Conservation (phyloP, 2,329 filamentous ascomycete genomes). For the Aureobasidium namibiae region DNA sequence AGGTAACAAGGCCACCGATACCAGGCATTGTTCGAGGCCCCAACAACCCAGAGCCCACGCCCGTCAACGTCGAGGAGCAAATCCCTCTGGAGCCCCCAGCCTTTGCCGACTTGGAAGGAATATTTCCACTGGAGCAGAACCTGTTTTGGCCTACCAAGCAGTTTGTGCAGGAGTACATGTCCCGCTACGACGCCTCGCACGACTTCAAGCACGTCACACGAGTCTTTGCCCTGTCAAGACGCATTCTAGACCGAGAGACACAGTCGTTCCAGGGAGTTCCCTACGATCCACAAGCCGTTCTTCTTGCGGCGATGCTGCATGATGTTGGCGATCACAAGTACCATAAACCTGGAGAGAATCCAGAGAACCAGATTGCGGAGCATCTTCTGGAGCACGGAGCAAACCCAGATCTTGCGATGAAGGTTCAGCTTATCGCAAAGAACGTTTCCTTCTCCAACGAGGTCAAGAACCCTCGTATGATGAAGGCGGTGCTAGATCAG, state of each 20-base stretch:
- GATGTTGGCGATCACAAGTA: conserved; percentile 88
- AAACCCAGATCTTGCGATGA: conserved; percentile 48
- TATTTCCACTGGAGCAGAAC: conserved; percentile 14
- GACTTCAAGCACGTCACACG: conserved; percentile 79
- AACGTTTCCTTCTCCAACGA: conserved; percentile 75
- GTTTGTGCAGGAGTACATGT: conserved; percentile 66
- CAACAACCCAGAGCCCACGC: background rate
- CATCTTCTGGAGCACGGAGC: conserved; percentile 53
- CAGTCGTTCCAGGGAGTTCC: conserved; percentile 23
- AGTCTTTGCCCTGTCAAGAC: conserved; percentile 63
- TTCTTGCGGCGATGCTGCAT: conserved; percentile 58
- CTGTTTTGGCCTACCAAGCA: conserved; percentile 34
- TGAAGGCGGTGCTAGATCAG: conserved; percentile 51
- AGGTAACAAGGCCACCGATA: conserved; percentile 11
- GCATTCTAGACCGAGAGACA: conserved; percentile 49
- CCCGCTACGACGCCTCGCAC: conserved; percentile 74
- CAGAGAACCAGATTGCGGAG: conserved; percentile 48
- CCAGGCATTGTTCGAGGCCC: conserved; percentile 9
- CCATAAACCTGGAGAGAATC: conserved; percentile 39
- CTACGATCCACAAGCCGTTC: conserved; percentile 51
- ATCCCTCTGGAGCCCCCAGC: conserved; percentile 13
- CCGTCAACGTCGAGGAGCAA: background rate
- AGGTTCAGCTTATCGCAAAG: conserved; percentile 63
- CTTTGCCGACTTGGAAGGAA: conserved; percentile 13
- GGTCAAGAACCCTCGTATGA: conserved; percentile 51